phyloP scores from a whole-genome alignment of 305 asterid species.

The Plantago lanceolata region DNA sequence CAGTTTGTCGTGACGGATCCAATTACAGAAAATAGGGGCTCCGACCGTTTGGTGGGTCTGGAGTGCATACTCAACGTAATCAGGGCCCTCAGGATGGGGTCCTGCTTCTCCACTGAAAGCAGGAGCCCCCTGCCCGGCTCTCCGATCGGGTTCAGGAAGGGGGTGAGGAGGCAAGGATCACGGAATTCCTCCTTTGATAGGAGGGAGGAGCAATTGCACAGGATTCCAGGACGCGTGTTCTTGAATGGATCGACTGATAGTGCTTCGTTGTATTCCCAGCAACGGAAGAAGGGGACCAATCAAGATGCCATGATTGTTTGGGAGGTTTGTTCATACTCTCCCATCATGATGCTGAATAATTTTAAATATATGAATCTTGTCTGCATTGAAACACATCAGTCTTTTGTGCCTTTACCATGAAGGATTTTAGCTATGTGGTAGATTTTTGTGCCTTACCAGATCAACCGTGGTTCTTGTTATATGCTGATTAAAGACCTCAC shows the following conservation, averaged over 20 bases:
- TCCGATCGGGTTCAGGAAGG: constrained; percentile 40
- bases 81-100: constrained; percentile 79
- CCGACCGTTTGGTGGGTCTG: constrained; percentile 55
- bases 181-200: constrained; percentile 56
- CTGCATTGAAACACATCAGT: not conserved
- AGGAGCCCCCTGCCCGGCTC: constrained; percentile 56
- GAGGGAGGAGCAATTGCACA: constrained; percentile 60
- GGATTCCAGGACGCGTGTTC: constrained; percentile 67
- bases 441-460: not conserved
- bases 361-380: not conserved
- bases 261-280: constrained; percentile 67
- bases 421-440: not conserved
- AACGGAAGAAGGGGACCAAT: constrained; percentile 83
- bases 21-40: constrained; percentile 39
- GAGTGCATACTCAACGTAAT: constrained; percentile 54
- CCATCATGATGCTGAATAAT: not conserved
- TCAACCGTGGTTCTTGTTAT: not conserved
- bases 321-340: constrained; percentile 53
- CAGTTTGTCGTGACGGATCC: constrained; percentile 43
- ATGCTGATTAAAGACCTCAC: not conserved
- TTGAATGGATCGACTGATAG: constrained; percentile 70
- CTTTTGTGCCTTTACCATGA: not conserved
- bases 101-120: constrained; percentile 69
- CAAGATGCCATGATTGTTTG: constrained; percentile 96
- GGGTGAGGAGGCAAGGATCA: constrained; percentile 39